These are phyloP conservation scores for Elasticomyces elasticus DNA, from an alignment of 495 filamentous ascomycete species.

Conservation along the genomic window DNA sequence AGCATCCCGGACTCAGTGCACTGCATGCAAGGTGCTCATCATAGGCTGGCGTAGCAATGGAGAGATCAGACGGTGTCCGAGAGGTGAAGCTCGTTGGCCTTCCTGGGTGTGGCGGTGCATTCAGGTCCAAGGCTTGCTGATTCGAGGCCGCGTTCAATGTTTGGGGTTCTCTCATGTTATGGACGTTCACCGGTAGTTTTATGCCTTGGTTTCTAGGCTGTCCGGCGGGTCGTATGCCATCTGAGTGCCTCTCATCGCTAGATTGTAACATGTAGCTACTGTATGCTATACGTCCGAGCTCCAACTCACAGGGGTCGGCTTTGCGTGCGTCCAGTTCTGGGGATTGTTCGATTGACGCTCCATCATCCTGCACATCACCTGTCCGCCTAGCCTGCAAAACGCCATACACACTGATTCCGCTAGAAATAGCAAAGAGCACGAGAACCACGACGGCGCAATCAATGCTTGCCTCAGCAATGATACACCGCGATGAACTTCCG, in stretches of 20 bases:
- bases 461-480: constrained; percentile 65
- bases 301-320: no score
- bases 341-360: no score
- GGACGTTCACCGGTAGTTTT: no score
- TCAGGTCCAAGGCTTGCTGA: not conserved
- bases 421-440: constrained; percentile 62
- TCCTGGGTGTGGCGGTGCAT: constrained; percentile 24
- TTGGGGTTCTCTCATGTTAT: no score
- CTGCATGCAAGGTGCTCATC: not conserved
- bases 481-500: constrained; percentile 50
- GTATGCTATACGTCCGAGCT: no score
- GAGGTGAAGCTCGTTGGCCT: constrained; percentile 24
- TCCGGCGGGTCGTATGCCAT: no score
- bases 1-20: constrained; percentile 11
- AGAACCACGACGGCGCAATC: constrained; percentile 72
- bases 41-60: constrained; percentile 4
- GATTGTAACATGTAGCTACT: no score
- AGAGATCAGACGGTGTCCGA: not conserved
- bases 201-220: no score
- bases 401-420: constrained; percentile 65
- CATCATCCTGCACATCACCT: constrained; percentile 64
- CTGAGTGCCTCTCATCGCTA: not conserved
- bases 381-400: constrained; percentile 68
- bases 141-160: no score
- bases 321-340: no score